A percentile compares a stretch with the other conserved stretches of the same genome.
phyloP scores from a whole-genome alignment of 2,329 filamentous ascomycete species.

The Colletotrichum limetticola region DNA sequence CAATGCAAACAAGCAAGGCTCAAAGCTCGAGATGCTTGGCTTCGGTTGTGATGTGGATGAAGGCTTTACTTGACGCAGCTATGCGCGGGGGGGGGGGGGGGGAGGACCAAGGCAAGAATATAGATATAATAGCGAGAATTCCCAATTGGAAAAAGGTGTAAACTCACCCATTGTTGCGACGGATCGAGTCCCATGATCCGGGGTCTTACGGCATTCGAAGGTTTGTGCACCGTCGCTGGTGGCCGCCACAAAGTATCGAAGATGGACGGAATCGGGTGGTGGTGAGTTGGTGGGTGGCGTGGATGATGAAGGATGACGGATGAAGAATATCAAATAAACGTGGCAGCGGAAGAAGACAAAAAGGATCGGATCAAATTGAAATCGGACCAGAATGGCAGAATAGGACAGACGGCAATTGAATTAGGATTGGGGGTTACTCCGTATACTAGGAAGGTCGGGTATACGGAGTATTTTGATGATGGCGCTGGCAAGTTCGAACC shows the following conservation, averaged over 20 bases:
- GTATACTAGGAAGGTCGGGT: not conserved
- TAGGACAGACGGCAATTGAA: not conserved
- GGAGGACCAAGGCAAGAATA: not conserved
- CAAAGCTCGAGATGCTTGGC: not conserved
- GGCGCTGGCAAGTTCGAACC: not conserved
- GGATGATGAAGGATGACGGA: not conserved
- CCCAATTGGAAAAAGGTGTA: conserved; percentile 1
- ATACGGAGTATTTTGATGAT: not conserved
- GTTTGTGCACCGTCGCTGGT: conserved; percentile 22
- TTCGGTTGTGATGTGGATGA: not conserved
- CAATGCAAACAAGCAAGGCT: not conserved
- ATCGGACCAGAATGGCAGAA: not conserved
- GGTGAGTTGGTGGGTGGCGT: not conserved
- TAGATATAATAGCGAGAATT: not conserved
- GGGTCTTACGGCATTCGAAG: conserved; percentile 38
- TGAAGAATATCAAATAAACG: not conserved
- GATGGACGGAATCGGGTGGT: not conserved
- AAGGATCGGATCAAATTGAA: not conserved
- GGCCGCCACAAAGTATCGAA: conserved; percentile 6
- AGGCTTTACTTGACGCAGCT: not conserved
- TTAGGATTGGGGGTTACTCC: not conserved
- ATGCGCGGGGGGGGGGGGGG: not conserved
- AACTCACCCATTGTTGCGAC: conserved; percentile 49
- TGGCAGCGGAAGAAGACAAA: not conserved
- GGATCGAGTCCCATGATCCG: conserved; percentile 47